Base-by-base conservation (phyloP, 306 rosid genomes). In the Cucurbita maxima region DNA sequence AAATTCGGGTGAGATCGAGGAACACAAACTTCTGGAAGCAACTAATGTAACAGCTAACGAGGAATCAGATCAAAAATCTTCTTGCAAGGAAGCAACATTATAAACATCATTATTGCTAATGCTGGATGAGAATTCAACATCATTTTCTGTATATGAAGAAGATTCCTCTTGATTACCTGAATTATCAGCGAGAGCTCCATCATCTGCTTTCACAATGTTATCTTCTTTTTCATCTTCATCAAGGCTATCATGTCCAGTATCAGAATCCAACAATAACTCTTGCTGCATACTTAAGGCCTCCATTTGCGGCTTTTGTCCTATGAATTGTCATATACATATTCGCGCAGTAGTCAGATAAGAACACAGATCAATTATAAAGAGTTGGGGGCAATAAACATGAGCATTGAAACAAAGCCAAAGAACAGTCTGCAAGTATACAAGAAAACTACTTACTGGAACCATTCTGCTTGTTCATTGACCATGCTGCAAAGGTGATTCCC, bases 241-340 rank as follows among this genome's bases (percentile, higher is more conserved):
- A 59, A 53, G 73, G 56, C 61, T 64, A 74, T 79, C 83, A 56
- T 67, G 75, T 41, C 48, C 79, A 30, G 82, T 79, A 81, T 89
- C 99, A 73, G 87, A 82, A 47, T 82, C 80, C 85, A 89, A 70
- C 55, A 79, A 37, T 56, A 19, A 80, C 75, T 91, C 96, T 80
- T 89, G 96, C 78, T 86, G 88, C 1, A 84, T 71, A 3, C 85
- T 85, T 87, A 95, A 84, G 18, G 96, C 88, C 82, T 88, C 84
- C 92, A 91, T 85, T 74, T 82, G 86, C 51, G 81, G 86, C 56
- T 80, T 79, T 51, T 76, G 61, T 79, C 81, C 99, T 95, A 85
- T 22, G 68, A 41, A 81, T 77, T 78, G 41, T 45, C 76, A 76
- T 58, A 66, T 13, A 38, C 13, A 59, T 30, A 72, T 81, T 78